phyloP scores from a whole-genome alignment of 2,329 filamentous ascomycete species.

The Dactylellina cionopaga region DNA sequence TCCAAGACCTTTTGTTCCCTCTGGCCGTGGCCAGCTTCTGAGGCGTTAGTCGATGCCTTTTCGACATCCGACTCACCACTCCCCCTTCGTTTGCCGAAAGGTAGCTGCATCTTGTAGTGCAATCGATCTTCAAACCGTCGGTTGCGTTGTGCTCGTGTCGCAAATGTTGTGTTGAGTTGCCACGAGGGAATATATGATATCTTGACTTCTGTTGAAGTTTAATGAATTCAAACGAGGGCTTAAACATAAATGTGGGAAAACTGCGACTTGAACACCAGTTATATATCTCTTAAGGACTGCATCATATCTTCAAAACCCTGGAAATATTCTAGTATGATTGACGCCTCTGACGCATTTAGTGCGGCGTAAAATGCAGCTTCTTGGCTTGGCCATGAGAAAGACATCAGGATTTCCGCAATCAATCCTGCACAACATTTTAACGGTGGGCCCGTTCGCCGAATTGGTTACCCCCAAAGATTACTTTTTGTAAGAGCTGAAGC shows the following conservation, averaged over 20 bases:
- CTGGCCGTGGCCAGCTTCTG: slow-evolving; percentile 5
- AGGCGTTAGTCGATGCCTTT: slow-evolving; percentile 28
- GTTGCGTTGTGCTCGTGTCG: slow-evolving; percentile 23
- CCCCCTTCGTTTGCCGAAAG: slow-evolving; percentile 15
- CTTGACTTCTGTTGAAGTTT: not conserved
- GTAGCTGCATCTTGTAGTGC: slow-evolving; percentile 4
- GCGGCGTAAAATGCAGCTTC: not conserved
- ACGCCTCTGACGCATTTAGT: slow-evolving; percentile 26
- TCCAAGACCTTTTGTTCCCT: slow-evolving; percentile 13
- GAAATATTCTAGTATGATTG: not conserved
- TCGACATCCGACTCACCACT: slow-evolving; percentile 34
- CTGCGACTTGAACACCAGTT: too few species aligned
- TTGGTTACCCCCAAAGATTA: not conserved
- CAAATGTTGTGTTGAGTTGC: too few species aligned
- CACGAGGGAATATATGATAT: too few species aligned
- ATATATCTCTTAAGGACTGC: too few species aligned
- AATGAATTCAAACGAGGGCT: too few species aligned
- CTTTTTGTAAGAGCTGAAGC: not conserved
- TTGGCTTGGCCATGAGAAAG: too few species aligned
- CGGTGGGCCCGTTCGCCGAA: not conserved
- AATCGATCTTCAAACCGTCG: not conserved
- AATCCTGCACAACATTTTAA: not conserved
- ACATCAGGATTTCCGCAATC: slow-evolving; percentile 18
- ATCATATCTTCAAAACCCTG: not conserved
- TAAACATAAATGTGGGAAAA: too few species aligned